Evolutionary conservation across 441 rosid genomes (phyloP).

Genomic region (Theobroma grandiflorum): DNA sequence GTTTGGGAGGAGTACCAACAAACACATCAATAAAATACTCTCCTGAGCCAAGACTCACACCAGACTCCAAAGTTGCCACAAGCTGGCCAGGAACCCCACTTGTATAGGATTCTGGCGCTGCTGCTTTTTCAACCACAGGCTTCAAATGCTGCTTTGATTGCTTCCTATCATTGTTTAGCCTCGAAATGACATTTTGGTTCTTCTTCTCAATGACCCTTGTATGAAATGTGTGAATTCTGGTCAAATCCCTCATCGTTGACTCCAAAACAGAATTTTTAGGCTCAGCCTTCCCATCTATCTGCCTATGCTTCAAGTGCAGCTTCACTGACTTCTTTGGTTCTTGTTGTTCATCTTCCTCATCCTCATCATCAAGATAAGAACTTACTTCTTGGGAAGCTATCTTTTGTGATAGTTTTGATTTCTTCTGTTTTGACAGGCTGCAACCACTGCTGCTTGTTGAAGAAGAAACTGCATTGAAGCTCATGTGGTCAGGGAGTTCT

Average conservation of each 20-base stretch:
- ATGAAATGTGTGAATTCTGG: constrained; percentile 72
- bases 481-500: constrained; percentile 64
- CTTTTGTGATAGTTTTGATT: constrained; percentile 34
- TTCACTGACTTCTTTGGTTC: constrained; percentile 52
- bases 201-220: constrained; percentile 67
- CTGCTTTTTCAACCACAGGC: constrained; percentile 34
- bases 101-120: constrained; percentile 42
- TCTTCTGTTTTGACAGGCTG: constrained; percentile 48
- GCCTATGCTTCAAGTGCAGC: constrained; percentile 64
- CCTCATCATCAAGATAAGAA: constrained; percentile 25
- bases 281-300: constrained; percentile 33
- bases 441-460: constrained; percentile 59
- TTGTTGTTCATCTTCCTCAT: constrained; percentile 10
- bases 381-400: constrained; percentile 18
- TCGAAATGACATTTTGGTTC: constrained; percentile 64
- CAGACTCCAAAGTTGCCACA: constrained; percentile 81
- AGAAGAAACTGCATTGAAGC: constrained; percentile 72
- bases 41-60: constrained; percentile 76
- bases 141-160: constrained; percentile 20
- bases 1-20: constrained; percentile 90
- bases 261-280: constrained; percentile 52
- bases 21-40: constrained; percentile 93
- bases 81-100: constrained; percentile 54
- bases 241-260: constrained; percentile 63
- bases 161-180: constrained; percentile 37